These are phyloP conservation scores for Blastobotrys terrestris DNA, from an alignment of 805 yeast species.

Conservation along the genomic window DNA sequence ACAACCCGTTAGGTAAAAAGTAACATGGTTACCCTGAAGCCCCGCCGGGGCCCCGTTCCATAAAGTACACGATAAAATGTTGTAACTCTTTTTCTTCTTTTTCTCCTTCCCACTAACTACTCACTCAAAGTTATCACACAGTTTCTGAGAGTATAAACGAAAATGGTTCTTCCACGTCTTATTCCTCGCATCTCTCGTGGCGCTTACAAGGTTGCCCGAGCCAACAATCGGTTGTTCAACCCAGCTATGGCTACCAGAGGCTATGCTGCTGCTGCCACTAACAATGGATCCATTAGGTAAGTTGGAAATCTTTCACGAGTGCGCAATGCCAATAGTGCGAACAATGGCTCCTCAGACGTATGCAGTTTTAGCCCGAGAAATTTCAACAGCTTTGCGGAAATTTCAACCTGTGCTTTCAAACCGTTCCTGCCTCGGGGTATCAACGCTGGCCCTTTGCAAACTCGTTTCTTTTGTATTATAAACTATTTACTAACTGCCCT, in stretches of 20 bases:
- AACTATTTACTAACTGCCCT: slow-evolving; percentile 13
- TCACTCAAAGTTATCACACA: not conserved
- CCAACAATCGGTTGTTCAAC: slow-evolving; percentile 57
- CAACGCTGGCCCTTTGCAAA: too few relatives aligned
- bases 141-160: slow-evolving; percentile 38
- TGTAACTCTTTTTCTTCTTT: not conserved
- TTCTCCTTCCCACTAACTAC: not conserved
- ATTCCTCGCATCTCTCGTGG: slow-evolving; percentile 55
- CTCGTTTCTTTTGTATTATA: too few relatives aligned
- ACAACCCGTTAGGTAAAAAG: not conserved
- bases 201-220: slow-evolving; percentile 85
- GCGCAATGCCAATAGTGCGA: too few relatives aligned
- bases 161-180: slow-evolving; percentile 51
- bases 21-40: not conserved
- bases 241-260: slow-evolving; percentile 40
- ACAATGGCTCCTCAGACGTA: too few relatives aligned
- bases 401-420: not conserved
- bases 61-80: not conserved
- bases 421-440: not conserved
- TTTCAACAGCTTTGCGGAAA: too few relatives aligned
- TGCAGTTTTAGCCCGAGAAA: too few relatives aligned
- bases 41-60: not conserved
- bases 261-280: slow-evolving; percentile 65
- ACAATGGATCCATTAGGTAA: slow-evolving; percentile 81
- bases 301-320: too few relatives aligned